Evolutionary conservation across 2,329 filamentous ascomycete genomes (phyloP), one percentile per base, ranked within the genome.

Genomic region (Beauveria caledonica): DNA sequence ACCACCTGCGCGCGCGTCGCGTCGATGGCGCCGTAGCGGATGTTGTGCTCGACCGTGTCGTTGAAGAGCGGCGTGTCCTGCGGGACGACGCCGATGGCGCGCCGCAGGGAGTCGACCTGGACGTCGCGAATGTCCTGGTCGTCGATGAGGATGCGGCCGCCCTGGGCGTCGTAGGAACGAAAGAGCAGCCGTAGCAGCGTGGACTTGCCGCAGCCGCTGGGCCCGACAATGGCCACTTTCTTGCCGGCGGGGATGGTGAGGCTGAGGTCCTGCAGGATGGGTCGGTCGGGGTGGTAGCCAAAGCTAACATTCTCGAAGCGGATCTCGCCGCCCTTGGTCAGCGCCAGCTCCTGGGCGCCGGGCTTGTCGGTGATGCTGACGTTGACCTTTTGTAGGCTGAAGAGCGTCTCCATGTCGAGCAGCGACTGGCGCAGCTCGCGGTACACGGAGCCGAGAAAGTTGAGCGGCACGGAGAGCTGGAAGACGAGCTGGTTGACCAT

Each of bases 401-500:
- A 99, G 6, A 99, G 82, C 0, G 94, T 97, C 75, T 97, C 94
- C 94, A 99, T 99, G 72, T 99, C 95, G 39, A 99, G 80, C 49
- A 99, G 80, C 23, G 91, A 96, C 76, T 99, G 94, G 60, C 94
- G 84, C 58, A 99, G 82, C 76, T 99, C 94, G 67, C 94, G 88
- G 72, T 99, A 99, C 13, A 99, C 93, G 15, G 92, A 96, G n/a
- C 94, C 94, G 4, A 99, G 80, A 74, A 99, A 99, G 79, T 99
- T 99, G 62, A 99, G 82, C 0, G 94, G 94, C 4, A 99, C 91
- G 0, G 92, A 97, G 6, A 99, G 86, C 75, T 99, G 94, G 76
- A 99, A 99, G 62, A 99, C 92, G 19, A 99, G 86, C 78, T 97
- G 94, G 73, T 99, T 99, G 66, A 99, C 91, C 90, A 99, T 95